Percentiles rank a stretch among this genome's conserved stretches.
Evolutionary conservation across 306 rosid genomes (phyloP).

Genomic region (Dryas octopetala): DNA sequence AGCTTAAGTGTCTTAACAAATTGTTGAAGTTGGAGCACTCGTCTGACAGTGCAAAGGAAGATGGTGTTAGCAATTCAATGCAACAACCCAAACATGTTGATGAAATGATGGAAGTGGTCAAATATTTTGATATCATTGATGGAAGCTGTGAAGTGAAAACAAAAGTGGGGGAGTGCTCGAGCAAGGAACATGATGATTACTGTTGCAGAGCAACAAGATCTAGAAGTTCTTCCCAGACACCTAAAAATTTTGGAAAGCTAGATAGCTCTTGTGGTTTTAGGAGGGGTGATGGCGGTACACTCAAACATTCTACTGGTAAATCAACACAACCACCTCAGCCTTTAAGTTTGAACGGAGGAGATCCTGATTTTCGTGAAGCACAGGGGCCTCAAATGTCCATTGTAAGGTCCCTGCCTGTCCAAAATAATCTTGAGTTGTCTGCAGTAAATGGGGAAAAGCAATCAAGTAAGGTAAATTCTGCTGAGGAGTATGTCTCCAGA

Average conservation of each 20-base stretch:
- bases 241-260: conserved; percentile 18
- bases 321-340: conserved; percentile 25
- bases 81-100: conserved; percentile 16
- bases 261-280: conserved; percentile 3
- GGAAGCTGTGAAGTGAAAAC: conserved; percentile 24
- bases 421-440: conserved; percentile 35
- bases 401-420: neutral
- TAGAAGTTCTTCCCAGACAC: conserved; percentile 33
- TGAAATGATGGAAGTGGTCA: conserved; percentile 3
- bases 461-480: conserved; percentile 25
- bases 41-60: conserved; percentile 23
- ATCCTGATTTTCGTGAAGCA: conserved; percentile 16
- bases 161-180: conserved; percentile 24
- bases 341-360: conserved; percentile 21
- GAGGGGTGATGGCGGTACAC: neutral
- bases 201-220: conserved; percentile 26
- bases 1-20: conserved; percentile 17
- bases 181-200: conserved; percentile 13
- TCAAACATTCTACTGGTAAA: conserved; percentile 22
- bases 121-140: conserved; percentile 12
- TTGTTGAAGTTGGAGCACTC: conserved; percentile 31
- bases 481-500: conserved; percentile 20
- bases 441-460: conserved; percentile 22
- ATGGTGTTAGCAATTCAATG: conserved; percentile 21
- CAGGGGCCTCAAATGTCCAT: conserved; percentile 16